Percentiles rank a stretch among this genome's conserved stretches.
These are phyloP conservation scores for Patellaria atrata DNA, from an alignment of 495 filamentous ascomycete genomes.

Conservation along the genomic window DNA sequence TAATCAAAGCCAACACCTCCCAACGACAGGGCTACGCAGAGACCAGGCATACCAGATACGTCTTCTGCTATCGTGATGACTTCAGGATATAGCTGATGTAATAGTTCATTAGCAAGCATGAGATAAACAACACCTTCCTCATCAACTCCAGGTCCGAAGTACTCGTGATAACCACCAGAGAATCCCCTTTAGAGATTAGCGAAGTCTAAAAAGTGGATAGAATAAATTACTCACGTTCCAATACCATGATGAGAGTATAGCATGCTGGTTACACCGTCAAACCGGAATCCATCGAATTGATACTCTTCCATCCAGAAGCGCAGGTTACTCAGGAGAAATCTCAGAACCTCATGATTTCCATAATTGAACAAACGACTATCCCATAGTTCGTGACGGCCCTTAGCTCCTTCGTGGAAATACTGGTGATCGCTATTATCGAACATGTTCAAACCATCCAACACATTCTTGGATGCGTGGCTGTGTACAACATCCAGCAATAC, in stretches of 20 bases:
- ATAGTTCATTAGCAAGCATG: conserved; percentile 92
- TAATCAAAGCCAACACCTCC: conserved; percentile 97
- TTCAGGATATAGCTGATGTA: conserved; percentile 75
- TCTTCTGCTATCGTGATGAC: conserved; percentile 89
- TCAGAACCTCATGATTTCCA: conserved; percentile 80
- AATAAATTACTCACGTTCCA: conserved; percentile 64
- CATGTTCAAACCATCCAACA: conserved; percentile 81
- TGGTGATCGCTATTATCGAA: conserved; percentile 90
- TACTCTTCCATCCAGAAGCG: conserved; percentile 99
- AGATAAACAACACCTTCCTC: conserved; percentile 92
- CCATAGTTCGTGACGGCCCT: conserved; percentile 83
- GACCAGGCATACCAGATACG: conserved; percentile 92
- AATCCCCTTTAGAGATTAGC: conserved; percentile 54
- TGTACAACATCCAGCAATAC: conserved; percentile 94
- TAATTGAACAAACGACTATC: conserved; percentile 97
- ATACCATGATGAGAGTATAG: conserved; percentile 93
- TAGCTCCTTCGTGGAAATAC: conserved; percentile 81
- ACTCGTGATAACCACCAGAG: conserved; percentile 96
- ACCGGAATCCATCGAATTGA: conserved; percentile 88
- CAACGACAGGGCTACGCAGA: conserved; percentile 71
- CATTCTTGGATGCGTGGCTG: conserved; percentile 95
- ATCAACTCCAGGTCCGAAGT: conserved; percentile 86
- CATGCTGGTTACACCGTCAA: conserved; percentile 97
- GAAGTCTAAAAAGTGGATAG: not conserved
- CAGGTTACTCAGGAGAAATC: conserved; percentile 88